These are phyloP conservation scores for Penicillium sp. DNA, from an alignment of 2,329 filamentous ascomycete species.

Conservation along the genomic window DNA sequence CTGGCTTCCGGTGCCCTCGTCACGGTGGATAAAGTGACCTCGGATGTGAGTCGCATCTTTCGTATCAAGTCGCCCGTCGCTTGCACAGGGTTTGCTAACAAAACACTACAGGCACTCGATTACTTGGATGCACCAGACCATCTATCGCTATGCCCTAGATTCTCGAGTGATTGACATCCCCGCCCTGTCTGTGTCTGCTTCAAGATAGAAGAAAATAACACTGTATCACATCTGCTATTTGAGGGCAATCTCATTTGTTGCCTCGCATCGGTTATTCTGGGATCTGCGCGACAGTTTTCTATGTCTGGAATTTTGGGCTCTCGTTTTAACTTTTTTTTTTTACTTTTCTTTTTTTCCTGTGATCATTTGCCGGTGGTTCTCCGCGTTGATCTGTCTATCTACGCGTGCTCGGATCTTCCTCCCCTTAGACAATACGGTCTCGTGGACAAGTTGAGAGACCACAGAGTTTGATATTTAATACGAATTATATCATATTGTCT, in stretches of 20 bases:
- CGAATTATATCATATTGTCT: not conserved
- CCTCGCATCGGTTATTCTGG: not conserved
- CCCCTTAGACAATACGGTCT: not conserved
- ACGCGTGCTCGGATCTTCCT: not conserved
- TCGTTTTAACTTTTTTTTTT: not conserved
- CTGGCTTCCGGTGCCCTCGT: slow-evolving; percentile 34
- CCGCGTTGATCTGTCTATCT: not conserved
- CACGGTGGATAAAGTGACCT: slow-evolving; percentile 16
- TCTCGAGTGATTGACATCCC: not conserved
- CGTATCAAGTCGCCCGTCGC: not conserved
- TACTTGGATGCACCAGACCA: too few relatives aligned
- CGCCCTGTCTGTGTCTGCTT: not conserved
- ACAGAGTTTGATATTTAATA: not conserved
- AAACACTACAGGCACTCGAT: not conserved
- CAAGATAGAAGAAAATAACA: not conserved
- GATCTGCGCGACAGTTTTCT: not conserved
- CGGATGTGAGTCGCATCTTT: not conserved
- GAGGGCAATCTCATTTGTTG: not conserved
- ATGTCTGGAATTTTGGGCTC: not conserved
- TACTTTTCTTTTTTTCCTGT: not conserved
- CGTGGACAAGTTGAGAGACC: not conserved
- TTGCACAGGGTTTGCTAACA: slow-evolving; percentile 9
- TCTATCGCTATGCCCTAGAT: not conserved
- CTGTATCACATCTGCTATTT: slow-evolving; percentile 1
- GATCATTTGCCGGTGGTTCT: not conserved